These are phyloP conservation scores for Rhizopogon salebrosus DNA, from an alignment of 768 basidiomycete species.

Conservation along the genomic window DNA sequence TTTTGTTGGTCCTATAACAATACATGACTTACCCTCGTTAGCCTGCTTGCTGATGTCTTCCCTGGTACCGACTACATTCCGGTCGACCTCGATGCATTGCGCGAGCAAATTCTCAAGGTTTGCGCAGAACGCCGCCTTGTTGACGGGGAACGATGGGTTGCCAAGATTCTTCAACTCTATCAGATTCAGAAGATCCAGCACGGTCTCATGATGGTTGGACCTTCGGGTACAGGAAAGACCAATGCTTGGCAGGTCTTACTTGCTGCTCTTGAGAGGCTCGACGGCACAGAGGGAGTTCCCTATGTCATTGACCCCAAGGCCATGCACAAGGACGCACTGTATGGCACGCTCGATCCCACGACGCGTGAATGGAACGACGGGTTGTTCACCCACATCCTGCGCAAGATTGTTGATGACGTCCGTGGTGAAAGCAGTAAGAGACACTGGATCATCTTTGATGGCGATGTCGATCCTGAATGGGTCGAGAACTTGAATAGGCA, in stretches of 20 bases:
- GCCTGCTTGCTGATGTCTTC: constrained; percentile 94
- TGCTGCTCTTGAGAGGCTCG: constrained; percentile 82
- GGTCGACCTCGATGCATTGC: constrained; percentile 80
- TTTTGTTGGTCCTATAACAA: background rate
- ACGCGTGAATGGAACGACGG: constrained; percentile 99
- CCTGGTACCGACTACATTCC: constrained; percentile 91
- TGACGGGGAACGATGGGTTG: constrained; percentile 83
- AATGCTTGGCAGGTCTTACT: constrained; percentile 96
- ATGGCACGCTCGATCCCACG: constrained; percentile 94
- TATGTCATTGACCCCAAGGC: constrained; percentile 99
- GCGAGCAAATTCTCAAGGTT: constrained; percentile 81
- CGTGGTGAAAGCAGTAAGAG: constrained; percentile 94
- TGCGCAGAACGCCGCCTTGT: constrained; percentile 85
- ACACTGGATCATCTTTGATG: constrained; percentile 99
- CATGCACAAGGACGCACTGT: constrained; percentile 96
- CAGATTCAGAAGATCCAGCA: constrained; percentile 99
- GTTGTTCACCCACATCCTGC: constrained; percentile 93
- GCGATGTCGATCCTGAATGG: constrained; percentile 99
- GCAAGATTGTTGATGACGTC: constrained; percentile 98
- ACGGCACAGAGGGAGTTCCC: constrained; percentile 86
- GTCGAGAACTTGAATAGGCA: constrained; percentile 99
- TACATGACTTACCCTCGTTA: constrained; percentile 23
- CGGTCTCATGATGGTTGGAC: constrained; percentile 99
- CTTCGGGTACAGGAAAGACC: constrained; percentile 95
- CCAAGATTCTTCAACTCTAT: constrained; percentile 95